Evolutionary conservation across 2,329 filamentous ascomycete genomes (phyloP), one percentile per base, ranked within the genome.

Genomic region (Rugonectria rugulosa): DNA sequence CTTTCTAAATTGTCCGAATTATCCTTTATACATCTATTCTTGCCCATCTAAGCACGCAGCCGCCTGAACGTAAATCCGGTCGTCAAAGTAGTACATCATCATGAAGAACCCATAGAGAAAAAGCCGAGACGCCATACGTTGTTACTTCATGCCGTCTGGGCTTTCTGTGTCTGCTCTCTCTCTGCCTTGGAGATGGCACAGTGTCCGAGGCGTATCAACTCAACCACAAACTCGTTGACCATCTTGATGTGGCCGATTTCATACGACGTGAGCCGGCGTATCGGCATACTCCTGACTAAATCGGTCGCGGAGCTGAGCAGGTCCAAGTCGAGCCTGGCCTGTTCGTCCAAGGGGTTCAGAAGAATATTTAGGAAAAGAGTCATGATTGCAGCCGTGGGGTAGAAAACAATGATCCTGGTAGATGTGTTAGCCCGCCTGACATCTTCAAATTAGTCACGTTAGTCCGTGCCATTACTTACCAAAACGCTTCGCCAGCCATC

Each of bases 351-450:
- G 0, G 82, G 81, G 40, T 81, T 73, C 12, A 75, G 70, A 0
- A 85, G 68, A 27, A 84, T 76, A 55, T 79, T 81, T 71, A 78
- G 82, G 62, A 85, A 85, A 2, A 85, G 72, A 3, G 75, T 76
- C 49, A 84, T 70, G 8, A 82, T 69, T 2, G 82, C 82, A 0
- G 79, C 79, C 56, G 83, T 77, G 3, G 82, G 81, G 53, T 85
- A 85, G 62, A 82, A 84, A 4, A 82, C 71, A 8, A 83, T 66
- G 21, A 77, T 71, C 80, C 81, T 84, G 19, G n/a, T n/a, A n/a
- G n/a, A n/a, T n/a, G n/a, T n/a, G n/a, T n/a, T n/a, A n/a, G n/a
- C n/a, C n/a, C n/a, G n/a, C n/a, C n/a, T n/a, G n/a, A n/a, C n/a
- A n/a, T n/a, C n/a, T n/a, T n/a, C n/a, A n/a, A n/a, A n/a, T n/a